A percentile compares a stretch with the other conserved stretches of the same genome.
phyloP scores from a whole-genome alignment of 2,329 filamentous ascomycete species.

The Sphaerostilbella broomeana region DNA sequence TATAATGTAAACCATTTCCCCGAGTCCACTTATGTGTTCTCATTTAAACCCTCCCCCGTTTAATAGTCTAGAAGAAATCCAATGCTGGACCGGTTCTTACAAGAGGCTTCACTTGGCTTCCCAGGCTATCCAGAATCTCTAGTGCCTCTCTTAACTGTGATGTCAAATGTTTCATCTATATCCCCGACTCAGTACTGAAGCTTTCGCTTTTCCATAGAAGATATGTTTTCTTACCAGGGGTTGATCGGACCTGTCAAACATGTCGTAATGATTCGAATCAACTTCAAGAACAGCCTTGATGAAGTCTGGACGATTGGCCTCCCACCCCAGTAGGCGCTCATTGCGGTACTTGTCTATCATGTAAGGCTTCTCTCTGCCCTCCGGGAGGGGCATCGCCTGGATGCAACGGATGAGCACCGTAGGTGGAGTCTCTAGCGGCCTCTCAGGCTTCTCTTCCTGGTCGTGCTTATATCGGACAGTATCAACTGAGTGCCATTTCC shows the following conservation, averaged over 20 bases:
- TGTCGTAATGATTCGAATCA: constrained; percentile 21
- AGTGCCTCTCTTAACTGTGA: constrained; percentile 29
- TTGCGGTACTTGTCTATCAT: constrained; percentile 22
- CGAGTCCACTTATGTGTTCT: too few species aligned
- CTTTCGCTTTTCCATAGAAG: too few species aligned
- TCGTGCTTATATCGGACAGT: constrained; percentile 4
- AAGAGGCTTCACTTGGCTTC: not conserved
- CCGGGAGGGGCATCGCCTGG: constrained; percentile 7
- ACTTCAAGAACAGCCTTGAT: constrained; percentile 24
- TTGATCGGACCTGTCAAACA: constrained; percentile 20
- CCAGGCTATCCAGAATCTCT: constrained; percentile 43
- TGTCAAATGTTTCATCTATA: constrained; percentile 14
- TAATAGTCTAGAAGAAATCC: constrained; percentile 10
- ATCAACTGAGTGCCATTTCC: constrained; percentile 15
- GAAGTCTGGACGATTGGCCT: constrained; percentile 21
- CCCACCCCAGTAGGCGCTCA: constrained; percentile 24
- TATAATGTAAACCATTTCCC: too few species aligned
- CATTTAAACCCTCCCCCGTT: too few species aligned
- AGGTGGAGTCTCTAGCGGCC: constrained; percentile 18
- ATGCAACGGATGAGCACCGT: constrained; percentile 21
- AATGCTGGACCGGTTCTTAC: not conserved
- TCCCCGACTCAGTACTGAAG: not conserved
- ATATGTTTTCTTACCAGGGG: constrained; percentile 8
- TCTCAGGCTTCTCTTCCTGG: not conserved
- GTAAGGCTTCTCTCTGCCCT: constrained; percentile 11